Conservation (phyloP, 1,284 basidiomycete genomes). For the Mycosarcoma maydis region DNA sequence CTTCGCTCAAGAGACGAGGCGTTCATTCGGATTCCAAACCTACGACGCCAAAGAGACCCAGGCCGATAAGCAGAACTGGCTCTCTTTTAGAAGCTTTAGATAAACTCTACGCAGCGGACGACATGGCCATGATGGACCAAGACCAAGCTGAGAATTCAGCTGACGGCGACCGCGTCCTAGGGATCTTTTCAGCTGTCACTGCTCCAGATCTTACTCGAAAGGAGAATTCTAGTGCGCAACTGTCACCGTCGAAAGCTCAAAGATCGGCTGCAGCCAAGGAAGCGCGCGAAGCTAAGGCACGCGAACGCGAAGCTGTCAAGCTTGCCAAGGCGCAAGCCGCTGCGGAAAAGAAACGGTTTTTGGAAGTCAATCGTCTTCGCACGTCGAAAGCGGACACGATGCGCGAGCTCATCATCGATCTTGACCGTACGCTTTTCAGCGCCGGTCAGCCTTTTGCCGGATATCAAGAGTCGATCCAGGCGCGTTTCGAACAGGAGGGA, state of each 20-base stretch:
- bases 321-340: slow-evolving; percentile 14
- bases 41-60: slow-evolving; percentile 9
- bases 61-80: slow-evolving; percentile 4
- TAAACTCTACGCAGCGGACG: slow-evolving; percentile 9
- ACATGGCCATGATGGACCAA: no score
- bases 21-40: not conserved
- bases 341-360: slow-evolving; percentile 38
- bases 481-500: slow-evolving; percentile 28
- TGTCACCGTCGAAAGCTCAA: slow-evolving; percentile 6
- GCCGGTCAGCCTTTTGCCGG: slow-evolving; percentile 18
- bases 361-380: slow-evolving; percentile 45
- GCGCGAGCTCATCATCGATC: slow-evolving; percentile 42
- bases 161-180: no score
- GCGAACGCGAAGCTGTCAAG: slow-evolving; percentile 33
- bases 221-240: not conserved
- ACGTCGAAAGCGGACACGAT: slow-evolving; percentile 46
- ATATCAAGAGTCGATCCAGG: slow-evolving; percentile 13
- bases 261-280: slow-evolving; percentile 16
- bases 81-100: slow-evolving; percentile 44
- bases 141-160: no score
- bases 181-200: not conserved
- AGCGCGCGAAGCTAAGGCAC: slow-evolving; percentile 27
- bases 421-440: slow-evolving; percentile 32
- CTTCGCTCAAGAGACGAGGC: slow-evolving; percentile 7
- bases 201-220: not conserved